Evolutionary conservation across 176 grass and related monocot species (phyloP).

Genomic region (Musa itinerans): DNA sequence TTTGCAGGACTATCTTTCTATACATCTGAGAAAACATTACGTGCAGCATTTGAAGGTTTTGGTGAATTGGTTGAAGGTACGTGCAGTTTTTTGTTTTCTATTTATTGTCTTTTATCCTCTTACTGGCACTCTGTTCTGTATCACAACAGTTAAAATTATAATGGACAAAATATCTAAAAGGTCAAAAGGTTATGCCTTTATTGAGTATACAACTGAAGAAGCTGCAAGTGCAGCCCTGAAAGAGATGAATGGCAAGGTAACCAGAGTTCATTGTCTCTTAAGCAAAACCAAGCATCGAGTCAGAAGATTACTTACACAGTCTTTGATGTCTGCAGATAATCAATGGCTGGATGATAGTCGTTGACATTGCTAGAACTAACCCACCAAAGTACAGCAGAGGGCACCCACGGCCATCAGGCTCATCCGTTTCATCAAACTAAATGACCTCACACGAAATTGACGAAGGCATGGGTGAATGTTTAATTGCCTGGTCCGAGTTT

Average conservation of each 20-base stretch:
- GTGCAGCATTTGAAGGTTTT: constrained; percentile 75
- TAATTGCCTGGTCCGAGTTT: constrained; percentile 28
- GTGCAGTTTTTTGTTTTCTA: not conserved
- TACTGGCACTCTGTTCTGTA: constrained; percentile 14
- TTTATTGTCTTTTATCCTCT: constrained; percentile 4
- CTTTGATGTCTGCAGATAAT: constrained; percentile 54
- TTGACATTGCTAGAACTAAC: constrained; percentile 68
- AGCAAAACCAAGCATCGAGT: not conserved
- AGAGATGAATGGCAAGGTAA: constrained; percentile 90
- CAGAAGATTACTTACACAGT: constrained; percentile 1
- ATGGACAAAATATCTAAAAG: constrained; percentile 98
- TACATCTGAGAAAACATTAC: constrained; percentile 78
- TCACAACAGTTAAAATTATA: constrained; percentile 72
- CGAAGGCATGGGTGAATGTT: constrained; percentile 20
- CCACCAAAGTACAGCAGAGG: constrained; percentile 28
- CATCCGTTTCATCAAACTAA: constrained; percentile 20
- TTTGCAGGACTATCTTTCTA: constrained; percentile 79
- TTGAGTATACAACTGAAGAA: constrained; percentile 91
- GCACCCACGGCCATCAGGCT: constrained; percentile 11
- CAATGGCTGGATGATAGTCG: constrained; percentile 96
- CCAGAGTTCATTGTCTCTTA: not conserved
- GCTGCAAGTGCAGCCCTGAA: constrained; percentile 76
- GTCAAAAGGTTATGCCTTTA: constrained; percentile 86
- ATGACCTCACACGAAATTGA: constrained; percentile 11
- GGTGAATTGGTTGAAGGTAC: constrained; percentile 87